Evolutionary conservation across 2,329 filamentous ascomycete species (phyloP).

Genomic region (Pseudogymnoascus sp.): DNA sequence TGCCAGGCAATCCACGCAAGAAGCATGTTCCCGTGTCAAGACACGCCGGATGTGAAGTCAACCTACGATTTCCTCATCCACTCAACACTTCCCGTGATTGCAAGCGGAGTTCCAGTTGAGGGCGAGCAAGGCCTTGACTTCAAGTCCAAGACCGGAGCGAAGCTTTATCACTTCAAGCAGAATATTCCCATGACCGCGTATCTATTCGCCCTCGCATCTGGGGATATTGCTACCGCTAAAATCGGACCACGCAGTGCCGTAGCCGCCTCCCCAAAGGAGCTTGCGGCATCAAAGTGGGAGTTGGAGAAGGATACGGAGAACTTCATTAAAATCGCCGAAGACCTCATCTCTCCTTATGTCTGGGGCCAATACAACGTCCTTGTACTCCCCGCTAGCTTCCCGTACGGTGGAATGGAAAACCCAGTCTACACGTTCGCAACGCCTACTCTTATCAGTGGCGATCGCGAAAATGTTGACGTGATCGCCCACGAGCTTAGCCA

Average conservation of each 20-base stretch:
- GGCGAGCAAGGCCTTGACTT: slow-evolving; percentile 44
- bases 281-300: slow-evolving; percentile 81
- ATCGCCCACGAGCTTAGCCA: slow-evolving; percentile 79
- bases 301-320: slow-evolving; percentile 85
- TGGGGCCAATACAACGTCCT: slow-evolving; percentile 96
- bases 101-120: slow-evolving; percentile 64
- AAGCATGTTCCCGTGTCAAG: slow-evolving; percentile 92
- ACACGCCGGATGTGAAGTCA: slow-evolving; percentile 96
- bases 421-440: slow-evolving; percentile 93
- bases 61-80: slow-evolving; percentile 84
- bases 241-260: slow-evolving; percentile 82
- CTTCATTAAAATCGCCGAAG: slow-evolving; percentile 81
- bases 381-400: slow-evolving; percentile 82
- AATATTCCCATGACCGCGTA: slow-evolving; percentile 90
- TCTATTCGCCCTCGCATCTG: slow-evolving; percentile 82
- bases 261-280: slow-evolving; percentile 79
- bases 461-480: slow-evolving; percentile 87
- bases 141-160: slow-evolving; percentile 36
- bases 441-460: slow-evolving; percentile 85
- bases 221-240: slow-evolving; percentile 76
- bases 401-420: slow-evolving; percentile 76
- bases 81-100: slow-evolving; percentile 82
- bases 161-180: slow-evolving; percentile 80
- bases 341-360: slow-evolving; percentile 73
- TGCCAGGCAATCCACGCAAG: slow-evolving; percentile 94